Conservation (phyloP, 176 grass and related monocot genomes). For the Triticum monococcum region DNA sequence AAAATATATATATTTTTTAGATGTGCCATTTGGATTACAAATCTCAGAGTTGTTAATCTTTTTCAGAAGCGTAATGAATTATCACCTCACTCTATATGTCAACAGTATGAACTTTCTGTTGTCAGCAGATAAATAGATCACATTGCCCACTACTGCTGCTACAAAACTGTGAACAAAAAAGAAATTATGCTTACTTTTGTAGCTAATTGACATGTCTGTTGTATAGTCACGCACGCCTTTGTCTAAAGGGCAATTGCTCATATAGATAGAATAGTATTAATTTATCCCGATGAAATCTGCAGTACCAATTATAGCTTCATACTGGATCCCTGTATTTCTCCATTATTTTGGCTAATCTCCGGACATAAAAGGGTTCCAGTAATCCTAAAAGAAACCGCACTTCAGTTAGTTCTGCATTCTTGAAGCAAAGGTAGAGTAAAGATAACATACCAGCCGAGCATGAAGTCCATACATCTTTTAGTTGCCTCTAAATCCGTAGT, state of each 20-base stretch:
- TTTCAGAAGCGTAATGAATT: neutral
- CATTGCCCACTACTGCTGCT: neutral
- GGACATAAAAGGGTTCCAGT: conserved; percentile 44
- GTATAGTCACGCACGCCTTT: conserved; percentile 32
- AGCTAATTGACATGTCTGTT: conserved; percentile 18
- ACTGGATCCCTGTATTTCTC: conserved; percentile 30
- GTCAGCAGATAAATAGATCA: neutral
- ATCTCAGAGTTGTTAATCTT: neutral
- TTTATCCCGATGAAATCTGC: too few relatives aligned
- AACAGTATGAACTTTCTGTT: neutral
- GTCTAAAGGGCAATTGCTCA: neutral
- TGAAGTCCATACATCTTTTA: conserved; percentile 28
- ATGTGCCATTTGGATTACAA: neutral
- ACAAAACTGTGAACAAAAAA: neutral
- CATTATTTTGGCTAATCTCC: conserved; percentile 58
- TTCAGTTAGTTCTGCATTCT: neutral
- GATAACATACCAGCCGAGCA: conserved; percentile 29
- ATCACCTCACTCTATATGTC: neutral
- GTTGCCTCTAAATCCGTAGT: conserved; percentile 34
- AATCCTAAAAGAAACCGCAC: conserved; percentile 26
- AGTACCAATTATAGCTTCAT: conserved; percentile 26
- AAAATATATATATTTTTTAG: conserved; percentile 12
- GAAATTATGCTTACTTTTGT: conserved; percentile 12
- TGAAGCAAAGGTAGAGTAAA: neutral
- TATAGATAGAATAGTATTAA: conserved; percentile 45